Base-by-base conservation (phyloP, 106 monocot species). In the Platanthera zijinensis region DNA sequence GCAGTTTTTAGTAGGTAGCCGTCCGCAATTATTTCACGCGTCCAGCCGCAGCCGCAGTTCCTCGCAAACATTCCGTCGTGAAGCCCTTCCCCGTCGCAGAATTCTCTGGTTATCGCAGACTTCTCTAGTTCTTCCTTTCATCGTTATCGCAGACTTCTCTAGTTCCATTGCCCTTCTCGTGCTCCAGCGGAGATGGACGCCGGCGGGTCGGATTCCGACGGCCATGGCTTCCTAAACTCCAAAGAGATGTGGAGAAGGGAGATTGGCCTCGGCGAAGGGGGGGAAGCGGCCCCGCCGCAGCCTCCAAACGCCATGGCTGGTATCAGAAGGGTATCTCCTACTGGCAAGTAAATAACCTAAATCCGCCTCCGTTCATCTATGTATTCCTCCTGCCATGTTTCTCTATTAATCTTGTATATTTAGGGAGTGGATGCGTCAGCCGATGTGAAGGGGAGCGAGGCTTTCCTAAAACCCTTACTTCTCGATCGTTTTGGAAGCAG, bases 381-480 rank as follows among this genome's bases (percentile, higher is more conserved):
- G 6, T 69, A 18, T 15, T 8, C 45, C 22, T 54, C 66, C 32
- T 54, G 28, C 10, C 25, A 72, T 11, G 47, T 62, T 78, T 51
- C 13, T 7, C 57, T 17, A 25, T 3, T 22, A 48, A 19, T 18
- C 5, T 51, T 75, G 7, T 10, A 28, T 39, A 50, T 3, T 52
- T 75, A 96, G 99, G 86, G 85, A n/a, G 88, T 94, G 49, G 99
- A 99, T 62, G 99, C 99, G 0, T 99, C 99, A 0, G 86, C 82
- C 1, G 99, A 99, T 47, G 86, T 99, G 50, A 92, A 81, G 78
- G 94, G 92, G 6, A 99, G 99, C 79, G 89, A 92, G 57, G 90
- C 70, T 5, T 99, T 99, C 70, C 82, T 99, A 28, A 84, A 87
- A 57, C 68, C 83, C 48, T 69, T 99, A 48, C 52, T 99, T 74